phyloP scores from a whole-genome alignment of 495 filamentous ascomycete genomes.

The Neurospora africana region DNA sequence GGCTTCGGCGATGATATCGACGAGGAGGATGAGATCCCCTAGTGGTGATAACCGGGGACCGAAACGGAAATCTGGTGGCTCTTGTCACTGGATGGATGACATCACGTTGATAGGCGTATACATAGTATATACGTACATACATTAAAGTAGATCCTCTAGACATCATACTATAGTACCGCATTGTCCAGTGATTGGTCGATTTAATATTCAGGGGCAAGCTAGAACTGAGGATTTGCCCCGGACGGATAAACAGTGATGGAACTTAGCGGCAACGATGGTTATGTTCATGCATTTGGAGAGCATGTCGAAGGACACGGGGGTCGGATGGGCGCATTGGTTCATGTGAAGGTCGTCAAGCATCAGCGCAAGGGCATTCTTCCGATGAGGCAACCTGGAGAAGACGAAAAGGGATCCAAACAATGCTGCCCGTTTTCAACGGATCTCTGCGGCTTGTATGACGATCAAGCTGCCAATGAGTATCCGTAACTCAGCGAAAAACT shows the following conservation, averaged over 20 bases:
- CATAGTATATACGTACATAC: neutral
- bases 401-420: neutral
- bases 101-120: neutral
- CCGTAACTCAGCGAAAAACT: neutral
- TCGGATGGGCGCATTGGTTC: neutral
- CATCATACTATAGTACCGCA: neutral
- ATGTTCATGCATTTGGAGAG: neutral
- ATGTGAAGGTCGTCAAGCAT: neutral
- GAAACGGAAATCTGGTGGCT: neutral
- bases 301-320: neutral
- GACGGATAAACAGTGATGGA: neutral
- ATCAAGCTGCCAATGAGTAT: neutral
- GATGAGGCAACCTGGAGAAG: neutral
- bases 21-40: constrained; percentile 31
- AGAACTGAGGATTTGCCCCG: neutral
- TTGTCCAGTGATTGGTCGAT: neutral
- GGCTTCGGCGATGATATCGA: constrained; percentile 53
- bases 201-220: neutral
- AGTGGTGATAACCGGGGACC: neutral
- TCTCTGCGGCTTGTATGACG: neutral
- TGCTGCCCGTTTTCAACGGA: neutral
- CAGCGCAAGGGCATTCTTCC: neutral
- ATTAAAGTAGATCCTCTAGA: neutral
- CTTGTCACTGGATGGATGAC: neutral
- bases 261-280: neutral